Evolutionary conservation across 306 rosid species (phyloP).

Genomic region (Hippophae tibetana): DNA sequence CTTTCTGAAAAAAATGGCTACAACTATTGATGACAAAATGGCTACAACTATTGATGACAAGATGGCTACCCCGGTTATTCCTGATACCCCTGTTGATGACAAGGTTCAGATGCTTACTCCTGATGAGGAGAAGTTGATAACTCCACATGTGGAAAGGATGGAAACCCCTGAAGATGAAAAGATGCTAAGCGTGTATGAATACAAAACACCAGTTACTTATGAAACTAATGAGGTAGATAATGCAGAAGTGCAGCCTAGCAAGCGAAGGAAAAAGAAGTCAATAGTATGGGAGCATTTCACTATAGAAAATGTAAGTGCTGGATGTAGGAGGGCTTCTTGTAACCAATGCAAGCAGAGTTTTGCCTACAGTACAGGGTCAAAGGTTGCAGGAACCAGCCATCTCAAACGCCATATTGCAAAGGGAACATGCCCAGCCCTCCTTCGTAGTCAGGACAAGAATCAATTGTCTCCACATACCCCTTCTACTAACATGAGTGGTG

Average conservation of each 20-base stretch:
- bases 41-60: constrained; percentile 11
- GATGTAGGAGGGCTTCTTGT: constrained; percentile 86
- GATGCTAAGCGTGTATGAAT: constrained; percentile 17
- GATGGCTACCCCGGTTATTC: constrained; percentile 2
- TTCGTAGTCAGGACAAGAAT: constrained; percentile 60
- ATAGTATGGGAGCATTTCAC: constrained; percentile 95
- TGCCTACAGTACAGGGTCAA: constrained; percentile 91
- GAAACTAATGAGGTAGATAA: constrained; percentile 34
- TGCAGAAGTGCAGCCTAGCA: constrained; percentile 65
- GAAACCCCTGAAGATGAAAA: constrained; percentile 15
- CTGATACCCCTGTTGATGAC: constrained; percentile 14
- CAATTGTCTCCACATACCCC: constrained; percentile 54
- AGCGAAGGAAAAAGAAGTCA: constrained; percentile 86
- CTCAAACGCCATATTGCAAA: constrained; percentile 91
- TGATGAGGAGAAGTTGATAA: constrained; percentile 36
- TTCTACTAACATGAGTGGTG: constrained; percentile 33
- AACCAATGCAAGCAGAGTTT: constrained; percentile 91
- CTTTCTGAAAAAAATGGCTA: not conserved
- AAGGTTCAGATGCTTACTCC: constrained; percentile 22
- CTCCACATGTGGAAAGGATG: constrained; percentile 23
- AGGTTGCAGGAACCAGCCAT: constrained; percentile 97
- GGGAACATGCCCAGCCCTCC: constrained; percentile 78
- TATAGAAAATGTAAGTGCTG: constrained; percentile 70
- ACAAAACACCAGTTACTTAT: constrained; percentile 15
- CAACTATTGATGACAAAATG: constrained; percentile 10